Evolutionary conservation across 208 protist species (phyloP), one percentile per base, ranked within the genome.

Genomic region (Acanthamoeba triangularis): DNA sequence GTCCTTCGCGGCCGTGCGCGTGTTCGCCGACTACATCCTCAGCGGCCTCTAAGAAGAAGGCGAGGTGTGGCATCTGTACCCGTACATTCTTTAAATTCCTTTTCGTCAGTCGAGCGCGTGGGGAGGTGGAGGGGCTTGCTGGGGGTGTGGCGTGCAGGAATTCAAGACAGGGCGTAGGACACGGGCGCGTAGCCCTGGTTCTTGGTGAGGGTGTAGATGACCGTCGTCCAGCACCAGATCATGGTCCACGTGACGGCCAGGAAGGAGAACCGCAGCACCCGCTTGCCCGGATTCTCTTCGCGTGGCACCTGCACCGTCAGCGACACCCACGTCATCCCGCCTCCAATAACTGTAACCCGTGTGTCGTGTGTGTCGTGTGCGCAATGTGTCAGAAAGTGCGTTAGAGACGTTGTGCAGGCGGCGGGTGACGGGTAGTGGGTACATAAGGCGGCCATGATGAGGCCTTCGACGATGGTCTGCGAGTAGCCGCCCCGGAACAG

Each of bases 361-460:
- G 52, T 56, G 52, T 52, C 2, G 52, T 56, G 52, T 56, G n/a
- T 4, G 69, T 35, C 30, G 8, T 35, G 37, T 80, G 69, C 6
- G 35, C n/a, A 20, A 10, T 33, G 3, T 2, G 7, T 52, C 7
- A 52, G 13, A 41, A 47, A n/a, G 30, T 25, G 30, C 69, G 37
- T 10, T 10, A n/a, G 28, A 10, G 25, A 67, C 16, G 61, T 4
- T 44, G 33, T 13, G 33, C 13, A 44, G 35, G 18, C 28, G 16
- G 11, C 3, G 18, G 14, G 33, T 23, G 16, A 67, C 61, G 14
- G n/a, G n/a, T n/a, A n/a, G 37, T 13, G 37, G 2, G 69, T 80
- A 80, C 69, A 80, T 33, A 80, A 44, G 37, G 69, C 33, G 30
- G 69, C 69, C 69, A 80, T 80, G 69, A 80, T 80, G 23, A 80